Conservation (phyloP, 2,329 filamentous ascomycete species). For the Xylariomycetidae sp. region DNA sequence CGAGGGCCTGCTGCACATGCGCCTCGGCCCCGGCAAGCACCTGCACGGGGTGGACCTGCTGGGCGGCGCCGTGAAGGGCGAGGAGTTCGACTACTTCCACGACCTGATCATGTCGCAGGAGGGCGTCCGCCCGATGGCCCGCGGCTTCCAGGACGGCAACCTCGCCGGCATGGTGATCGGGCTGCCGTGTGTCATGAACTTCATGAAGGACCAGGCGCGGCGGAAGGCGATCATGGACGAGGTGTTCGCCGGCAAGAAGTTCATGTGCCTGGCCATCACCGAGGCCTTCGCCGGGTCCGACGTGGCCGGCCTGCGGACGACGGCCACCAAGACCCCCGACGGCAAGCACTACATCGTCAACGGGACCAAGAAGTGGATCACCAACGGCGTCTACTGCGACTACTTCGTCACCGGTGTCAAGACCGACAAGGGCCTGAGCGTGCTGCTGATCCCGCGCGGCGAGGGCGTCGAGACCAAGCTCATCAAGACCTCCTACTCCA, state of each 20-base stretch:
- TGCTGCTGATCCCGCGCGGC: constrained; percentile 67
- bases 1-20: constrained; percentile 71
- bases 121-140: constrained; percentile 60
- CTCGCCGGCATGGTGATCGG: constrained; percentile 83
- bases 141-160: constrained; percentile 82
- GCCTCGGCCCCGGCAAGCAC: constrained; percentile 76
- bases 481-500: constrained; percentile 73
- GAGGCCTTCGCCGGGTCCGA: constrained; percentile 84
- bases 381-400: constrained; percentile 72
- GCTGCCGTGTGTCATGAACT: constrained; percentile 74
- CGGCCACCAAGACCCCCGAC: constrained; percentile 68
- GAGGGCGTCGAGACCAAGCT: constrained; percentile 70
- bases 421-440: constrained; percentile 72
- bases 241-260: constrained; percentile 74
- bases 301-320: constrained; percentile 73
- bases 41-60: constrained; percentile 65
- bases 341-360: constrained; percentile 68
- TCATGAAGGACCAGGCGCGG: constrained; percentile 60
- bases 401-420: constrained; percentile 79
- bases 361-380: constrained; percentile 82
- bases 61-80: constrained; percentile 63
- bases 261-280: constrained; percentile 82
- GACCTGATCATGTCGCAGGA: constrained; percentile 74
- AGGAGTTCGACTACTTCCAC: constrained; percentile 85
- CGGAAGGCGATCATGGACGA: constrained; percentile 64